These are phyloP conservation scores for Neofusicoccum cordaticola DNA, from an alignment of 2,329 filamentous ascomycete species.

Conservation along the genomic window DNA sequence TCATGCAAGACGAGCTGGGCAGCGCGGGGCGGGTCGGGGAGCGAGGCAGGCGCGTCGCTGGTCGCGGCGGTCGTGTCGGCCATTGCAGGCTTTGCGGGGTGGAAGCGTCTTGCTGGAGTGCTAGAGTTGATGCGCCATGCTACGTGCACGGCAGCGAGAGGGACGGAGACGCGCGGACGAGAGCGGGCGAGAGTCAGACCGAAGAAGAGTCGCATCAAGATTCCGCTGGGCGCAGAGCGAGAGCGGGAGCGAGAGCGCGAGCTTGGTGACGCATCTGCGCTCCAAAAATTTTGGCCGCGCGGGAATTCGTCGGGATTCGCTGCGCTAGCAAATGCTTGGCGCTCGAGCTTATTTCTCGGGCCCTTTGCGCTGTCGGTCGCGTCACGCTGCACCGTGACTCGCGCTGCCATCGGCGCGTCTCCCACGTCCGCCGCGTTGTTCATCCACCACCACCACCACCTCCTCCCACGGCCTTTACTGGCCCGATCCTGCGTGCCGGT, in stretches of 20 bases:
- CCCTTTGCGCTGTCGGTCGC: background rate
- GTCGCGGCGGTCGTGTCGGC: background rate
- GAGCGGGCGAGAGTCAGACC: background rate
- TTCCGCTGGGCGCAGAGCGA: background rate
- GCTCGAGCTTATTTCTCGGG: background rate
- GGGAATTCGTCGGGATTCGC: background rate
- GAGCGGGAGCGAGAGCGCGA: no score
- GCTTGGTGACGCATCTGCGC: background rate
- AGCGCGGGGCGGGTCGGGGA: conserved; percentile 28
- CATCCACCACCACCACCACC: background rate
- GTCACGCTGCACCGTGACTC: background rate
- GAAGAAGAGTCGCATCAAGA: background rate
- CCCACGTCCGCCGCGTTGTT: background rate
- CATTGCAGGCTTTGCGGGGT: background rate
- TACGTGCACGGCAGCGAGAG: background rate
- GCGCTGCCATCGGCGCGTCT: background rate
- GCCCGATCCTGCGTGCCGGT: background rate
- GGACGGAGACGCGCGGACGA: background rate
- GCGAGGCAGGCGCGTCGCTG: conserved; percentile 17
- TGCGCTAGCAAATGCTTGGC: background rate
- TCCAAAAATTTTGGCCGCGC: background rate
- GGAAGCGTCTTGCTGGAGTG: background rate
- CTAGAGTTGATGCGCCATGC: background rate
- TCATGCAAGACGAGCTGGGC: conserved; percentile 42
- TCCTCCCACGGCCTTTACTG: background rate